These are phyloP conservation scores for Sphaerulina vaccinii DNA, from an alignment of 2,329 filamentous ascomycete species.

Conservation along the genomic window DNA sequence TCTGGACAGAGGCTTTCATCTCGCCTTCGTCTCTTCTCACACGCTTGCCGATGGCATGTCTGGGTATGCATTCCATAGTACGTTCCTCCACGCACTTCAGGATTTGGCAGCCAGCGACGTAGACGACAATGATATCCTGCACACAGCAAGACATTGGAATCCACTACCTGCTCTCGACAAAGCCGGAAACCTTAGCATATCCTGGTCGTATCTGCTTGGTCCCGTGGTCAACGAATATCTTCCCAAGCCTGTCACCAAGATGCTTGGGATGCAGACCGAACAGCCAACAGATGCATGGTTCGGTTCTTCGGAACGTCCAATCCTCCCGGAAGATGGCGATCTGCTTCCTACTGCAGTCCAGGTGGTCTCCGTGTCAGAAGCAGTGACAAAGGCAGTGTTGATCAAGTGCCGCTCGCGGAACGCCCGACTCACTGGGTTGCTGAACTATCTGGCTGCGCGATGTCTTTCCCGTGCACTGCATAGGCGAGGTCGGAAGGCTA, in stretches of 20 bases:
- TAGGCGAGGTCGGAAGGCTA: constrained; percentile 18
- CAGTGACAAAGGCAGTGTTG: constrained; percentile 34
- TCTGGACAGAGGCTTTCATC: constrained; percentile 7
- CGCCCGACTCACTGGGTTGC: constrained; percentile 44
- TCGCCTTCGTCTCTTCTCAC: constrained; percentile 48
- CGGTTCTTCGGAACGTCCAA: constrained; percentile 22
- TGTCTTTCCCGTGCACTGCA: constrained; percentile 38
- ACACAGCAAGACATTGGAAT: constrained; percentile 11
- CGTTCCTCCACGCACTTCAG: constrained; percentile 38
- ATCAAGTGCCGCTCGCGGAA: constrained; percentile 35
- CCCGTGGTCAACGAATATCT: constrained; percentile 42
- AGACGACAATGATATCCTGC: constrained; percentile 18
- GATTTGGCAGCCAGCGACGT: background rate
- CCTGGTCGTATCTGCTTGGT: constrained; percentile 46
- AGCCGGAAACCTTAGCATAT: constrained; percentile 42
- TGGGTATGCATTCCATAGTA: constrained; percentile 45
- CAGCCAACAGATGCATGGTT: constrained; percentile 31
- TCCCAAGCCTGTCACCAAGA: constrained; percentile 37
- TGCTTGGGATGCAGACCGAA: constrained; percentile 38
- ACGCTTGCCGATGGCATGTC: constrained; percentile 46
- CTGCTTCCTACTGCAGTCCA: constrained; percentile 35
- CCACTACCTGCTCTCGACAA: constrained; percentile 42
- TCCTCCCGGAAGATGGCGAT: background rate
- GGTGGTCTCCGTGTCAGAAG: constrained; percentile 36
- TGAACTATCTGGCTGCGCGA: constrained; percentile 44